These are phyloP conservation scores for Hymenoscyphus fructigenus DNA, from an alignment of 2,329 filamentous ascomycete species.

Conservation along the genomic window DNA sequence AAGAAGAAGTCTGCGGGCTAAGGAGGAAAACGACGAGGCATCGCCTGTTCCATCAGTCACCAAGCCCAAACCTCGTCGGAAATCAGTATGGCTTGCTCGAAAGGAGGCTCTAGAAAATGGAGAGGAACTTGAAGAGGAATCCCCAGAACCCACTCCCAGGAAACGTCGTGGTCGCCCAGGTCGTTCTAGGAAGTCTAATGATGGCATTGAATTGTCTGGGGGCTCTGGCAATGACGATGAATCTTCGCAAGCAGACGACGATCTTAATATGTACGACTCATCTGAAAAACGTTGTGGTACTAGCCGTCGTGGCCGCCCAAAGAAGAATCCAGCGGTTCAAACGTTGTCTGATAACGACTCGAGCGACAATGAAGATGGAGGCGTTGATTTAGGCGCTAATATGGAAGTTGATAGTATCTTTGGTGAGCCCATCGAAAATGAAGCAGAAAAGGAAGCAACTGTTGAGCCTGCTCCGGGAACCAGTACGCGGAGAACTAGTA, in stretches of 20 bases:
- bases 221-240: background rate
- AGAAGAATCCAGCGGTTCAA: slow-evolving; percentile 4
- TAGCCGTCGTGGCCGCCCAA: slow-evolving; percentile 3
- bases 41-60: slow-evolving; percentile 9
- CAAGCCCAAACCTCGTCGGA: slow-evolving; percentile 26
- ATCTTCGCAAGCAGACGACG: background rate
- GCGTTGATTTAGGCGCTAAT: slow-evolving; percentile 16
- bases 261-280: background rate
- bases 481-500: background rate
- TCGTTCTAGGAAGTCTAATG: slow-evolving; percentile 3
- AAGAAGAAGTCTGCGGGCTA: slow-evolving; percentile 19
- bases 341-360: slow-evolving; percentile 14
- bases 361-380: slow-evolving; percentile 15
- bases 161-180: background rate
- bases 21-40: slow-evolving; percentile 6
- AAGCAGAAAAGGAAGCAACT: slow-evolving; percentile 2
- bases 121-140: slow-evolving; percentile 5
- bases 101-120: slow-evolving; percentile 26
- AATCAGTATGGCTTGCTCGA: slow-evolving; percentile 32
- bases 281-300: background rate
- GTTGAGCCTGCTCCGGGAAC: background rate
- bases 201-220: background rate
- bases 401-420: slow-evolving; percentile 28
- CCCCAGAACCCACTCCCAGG: background rate
- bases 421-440: slow-evolving; percentile 22